Percentiles rank a stretch among this genome's conserved stretches.
Conservation (phyloP, 2,329 filamentous ascomycete genomes). For the Ophiobolus disseminans region DNA sequence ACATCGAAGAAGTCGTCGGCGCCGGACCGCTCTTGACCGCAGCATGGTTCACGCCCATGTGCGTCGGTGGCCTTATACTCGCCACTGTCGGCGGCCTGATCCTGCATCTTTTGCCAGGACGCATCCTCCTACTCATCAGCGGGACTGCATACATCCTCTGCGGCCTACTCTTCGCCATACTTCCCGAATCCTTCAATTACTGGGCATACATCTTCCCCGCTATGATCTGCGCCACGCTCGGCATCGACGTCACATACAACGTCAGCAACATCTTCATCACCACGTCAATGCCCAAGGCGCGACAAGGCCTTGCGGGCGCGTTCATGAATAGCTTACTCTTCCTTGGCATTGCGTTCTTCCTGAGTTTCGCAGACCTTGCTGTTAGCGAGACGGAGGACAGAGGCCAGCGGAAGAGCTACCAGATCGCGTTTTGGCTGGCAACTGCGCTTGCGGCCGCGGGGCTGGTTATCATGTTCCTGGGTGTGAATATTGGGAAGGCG, state of each 20-base stretch:
- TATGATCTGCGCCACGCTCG: slow-evolving; percentile 54
- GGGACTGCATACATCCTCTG: slow-evolving; percentile 40
- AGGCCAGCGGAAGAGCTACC: slow-evolving; percentile 43
- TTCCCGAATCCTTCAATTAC: slow-evolving; percentile 42
- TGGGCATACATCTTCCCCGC: slow-evolving; percentile 50
- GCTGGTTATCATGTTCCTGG: slow-evolving; percentile 44
- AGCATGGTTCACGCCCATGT: slow-evolving; percentile 48
- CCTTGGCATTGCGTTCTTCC: slow-evolving; percentile 46
- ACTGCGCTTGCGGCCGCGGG: slow-evolving; percentile 38
- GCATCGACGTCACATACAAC: slow-evolving; percentile 49
- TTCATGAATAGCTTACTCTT: slow-evolving; percentile 48
- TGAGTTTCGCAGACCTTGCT: slow-evolving; percentile 46
- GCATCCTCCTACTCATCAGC: slow-evolving; percentile 40
- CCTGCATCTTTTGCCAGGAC: slow-evolving; percentile 45
- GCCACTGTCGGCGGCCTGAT: slow-evolving; percentile 43
- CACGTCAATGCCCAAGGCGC: slow-evolving; percentile 41
- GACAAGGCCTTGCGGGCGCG: slow-evolving; percentile 46
- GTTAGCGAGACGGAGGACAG: slow-evolving; percentile 41
- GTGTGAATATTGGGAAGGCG: slow-evolving; percentile 48
- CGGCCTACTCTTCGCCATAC: slow-evolving; percentile 44
- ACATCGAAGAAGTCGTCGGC: slow-evolving; percentile 42
- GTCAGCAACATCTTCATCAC: slow-evolving; percentile 50
- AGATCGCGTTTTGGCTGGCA: slow-evolving; percentile 48
- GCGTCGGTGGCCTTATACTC: slow-evolving; percentile 44
- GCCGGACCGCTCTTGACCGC: slow-evolving; percentile 39